A percentile compares a stretch with the other conserved stretches of the same genome.
phyloP scores from a whole-genome alignment of 345 rosid species.

The Sonneratia caseolaris region DNA sequence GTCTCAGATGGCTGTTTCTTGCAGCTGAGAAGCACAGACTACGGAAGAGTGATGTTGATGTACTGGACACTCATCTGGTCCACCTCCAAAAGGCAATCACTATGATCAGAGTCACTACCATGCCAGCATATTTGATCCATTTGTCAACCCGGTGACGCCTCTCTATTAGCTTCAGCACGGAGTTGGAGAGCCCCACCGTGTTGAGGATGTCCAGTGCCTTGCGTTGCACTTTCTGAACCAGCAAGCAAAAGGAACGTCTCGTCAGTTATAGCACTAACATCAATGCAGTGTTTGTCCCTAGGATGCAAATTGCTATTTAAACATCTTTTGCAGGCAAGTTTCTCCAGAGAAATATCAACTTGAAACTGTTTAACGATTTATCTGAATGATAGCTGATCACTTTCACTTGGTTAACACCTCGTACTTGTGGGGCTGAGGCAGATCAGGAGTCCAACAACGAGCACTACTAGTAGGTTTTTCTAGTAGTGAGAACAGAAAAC shows the following conservation, averaged over 20 bases:
- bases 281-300: background rate
- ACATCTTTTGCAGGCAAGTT: background rate
- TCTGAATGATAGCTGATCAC: no score
- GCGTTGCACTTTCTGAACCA: conserved; percentile 72
- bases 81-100: conserved; percentile 55
- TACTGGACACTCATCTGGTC: conserved; percentile 24
- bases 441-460: no score
- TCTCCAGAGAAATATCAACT: no score
- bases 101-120: conserved; percentile 26
- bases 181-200: conserved; percentile 87
- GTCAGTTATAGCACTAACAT: background rate
- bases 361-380: no score
- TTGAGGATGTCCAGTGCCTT: conserved; percentile 86
- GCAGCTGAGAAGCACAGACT: no score
- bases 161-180: conserved; percentile 83
- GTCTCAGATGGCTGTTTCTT: no score
- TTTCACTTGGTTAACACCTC: no score
- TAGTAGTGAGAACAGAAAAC: no score
- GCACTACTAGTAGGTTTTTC: no score
- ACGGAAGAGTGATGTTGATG: no score
- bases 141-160: conserved; percentile 83
- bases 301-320: background rate
- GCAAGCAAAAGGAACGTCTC: background rate
- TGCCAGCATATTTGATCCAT: conserved; percentile 82
- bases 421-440: no score